phyloP scores from a whole-genome alignment of 2,329 filamentous ascomycete genomes.

The Onygenales sp. region DNA sequence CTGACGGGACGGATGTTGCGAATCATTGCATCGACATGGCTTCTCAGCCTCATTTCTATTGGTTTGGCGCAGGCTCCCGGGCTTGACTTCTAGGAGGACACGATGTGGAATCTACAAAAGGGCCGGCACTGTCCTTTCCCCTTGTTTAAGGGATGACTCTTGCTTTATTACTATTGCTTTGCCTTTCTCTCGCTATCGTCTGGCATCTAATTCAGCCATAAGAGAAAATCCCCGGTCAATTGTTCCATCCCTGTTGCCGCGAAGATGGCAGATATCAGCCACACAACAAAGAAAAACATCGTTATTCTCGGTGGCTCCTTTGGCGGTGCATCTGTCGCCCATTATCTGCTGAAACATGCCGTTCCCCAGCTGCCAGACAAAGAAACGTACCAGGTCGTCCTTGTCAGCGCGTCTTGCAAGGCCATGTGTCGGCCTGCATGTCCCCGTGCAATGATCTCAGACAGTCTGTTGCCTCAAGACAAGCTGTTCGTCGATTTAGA shows the following conservation, averaged over 20 bases:
- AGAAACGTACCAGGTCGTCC: slow-evolving; percentile 29
- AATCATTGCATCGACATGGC: too few relatives aligned
- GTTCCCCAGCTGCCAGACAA: slow-evolving; percentile 23
- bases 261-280: not conserved
- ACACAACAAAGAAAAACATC: slow-evolving; percentile 15
- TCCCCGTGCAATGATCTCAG: slow-evolving; percentile 40
- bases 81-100: too few relatives aligned
- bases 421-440: slow-evolving; percentile 36
- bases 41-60: too few relatives aligned
- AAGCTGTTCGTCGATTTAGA: slow-evolving; percentile 21
- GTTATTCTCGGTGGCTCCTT: slow-evolving; percentile 47
- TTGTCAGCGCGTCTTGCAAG: slow-evolving; percentile 36
- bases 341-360: slow-evolving; percentile 46
- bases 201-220: not conserved
- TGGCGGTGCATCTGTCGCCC: slow-evolving; percentile 42
- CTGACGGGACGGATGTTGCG: too few relatives aligned
- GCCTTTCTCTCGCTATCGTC: not conserved
- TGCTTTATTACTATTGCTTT: too few relatives aligned
- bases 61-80: too few relatives aligned
- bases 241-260: not conserved
- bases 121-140: too few relatives aligned
- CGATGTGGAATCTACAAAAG: too few relatives aligned
- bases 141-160: too few relatives aligned
- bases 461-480: slow-evolving; percentile 19
- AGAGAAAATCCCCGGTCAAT: not conserved